Conservation (phyloP, 331 rosid genomes). For the Pyrus hybrid region DNA sequence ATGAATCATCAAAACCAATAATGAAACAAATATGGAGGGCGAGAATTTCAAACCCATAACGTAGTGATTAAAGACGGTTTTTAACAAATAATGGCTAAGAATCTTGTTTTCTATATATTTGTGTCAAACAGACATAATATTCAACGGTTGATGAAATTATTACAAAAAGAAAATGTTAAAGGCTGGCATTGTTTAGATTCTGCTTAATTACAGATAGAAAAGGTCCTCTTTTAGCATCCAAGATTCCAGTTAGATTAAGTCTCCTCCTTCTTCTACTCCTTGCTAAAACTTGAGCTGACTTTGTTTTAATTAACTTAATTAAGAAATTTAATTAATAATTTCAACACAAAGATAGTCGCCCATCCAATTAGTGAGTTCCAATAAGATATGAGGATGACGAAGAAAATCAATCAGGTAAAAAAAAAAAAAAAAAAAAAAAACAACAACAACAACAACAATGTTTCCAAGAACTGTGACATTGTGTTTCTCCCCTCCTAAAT, state of each 20-base stretch:
- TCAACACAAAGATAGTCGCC: neutral
- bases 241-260: conserved; percentile 2
- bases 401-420: neutral
- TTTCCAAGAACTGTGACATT: conserved; percentile 4
- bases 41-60: too few relatives aligned
- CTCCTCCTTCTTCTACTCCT: neutral
- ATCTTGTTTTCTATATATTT: neutral
- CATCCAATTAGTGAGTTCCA: neutral
- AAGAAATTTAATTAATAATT: neutral
- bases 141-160: conserved; percentile 2
- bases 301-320: neutral
- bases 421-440: too few relatives aligned
- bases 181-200: conserved; percentile 4
- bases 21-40: neutral
- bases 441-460: too few relatives aligned
- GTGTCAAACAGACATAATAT: neutral
- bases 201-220: neutral
- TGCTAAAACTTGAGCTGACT: conserved; percentile 1
- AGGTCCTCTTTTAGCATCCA: neutral
- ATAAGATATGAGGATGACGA: neutral
- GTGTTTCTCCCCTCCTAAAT: conserved; percentile 1
- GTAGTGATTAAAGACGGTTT: too few relatives aligned
- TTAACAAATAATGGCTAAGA: neutral
- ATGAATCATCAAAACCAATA: too few relatives aligned
- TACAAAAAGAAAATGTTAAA: conserved; percentile 8